Evolutionary conservation across 495 filamentous ascomycete genomes (phyloP).

Genomic region (Penicillium ucsense): DNA sequence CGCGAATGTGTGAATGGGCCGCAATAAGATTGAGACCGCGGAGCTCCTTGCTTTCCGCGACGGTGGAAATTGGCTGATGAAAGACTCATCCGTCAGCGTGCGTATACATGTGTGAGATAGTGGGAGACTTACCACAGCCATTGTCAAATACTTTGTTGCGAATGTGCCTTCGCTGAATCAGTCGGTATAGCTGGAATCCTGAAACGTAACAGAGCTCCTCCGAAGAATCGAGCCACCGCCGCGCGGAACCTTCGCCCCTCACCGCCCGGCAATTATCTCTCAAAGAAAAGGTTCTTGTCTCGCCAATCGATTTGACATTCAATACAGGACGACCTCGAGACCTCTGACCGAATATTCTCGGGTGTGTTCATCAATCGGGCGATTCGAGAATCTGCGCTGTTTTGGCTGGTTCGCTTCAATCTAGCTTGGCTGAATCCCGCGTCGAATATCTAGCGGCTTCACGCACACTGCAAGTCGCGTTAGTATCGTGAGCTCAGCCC

Average conservation of each 20-base stretch:
- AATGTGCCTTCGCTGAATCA: no score
- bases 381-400: no score
- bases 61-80: constrained; percentile 72
- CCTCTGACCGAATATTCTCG: no score
- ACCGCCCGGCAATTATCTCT: constrained; percentile 9
- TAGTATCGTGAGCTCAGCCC: neutral
- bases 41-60: constrained; percentile 89
- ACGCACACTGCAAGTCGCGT: neutral
- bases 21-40: constrained; percentile 92
- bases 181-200: neutral
- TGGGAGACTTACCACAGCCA: constrained; percentile 31
- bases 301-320: neutral
- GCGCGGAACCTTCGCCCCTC: constrained; percentile 4
- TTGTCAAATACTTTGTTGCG: constrained; percentile 4
- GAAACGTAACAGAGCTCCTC: constrained; percentile 7
- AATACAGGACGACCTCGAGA: no score
- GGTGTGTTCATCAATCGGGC: no score
- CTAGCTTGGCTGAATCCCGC: no score
- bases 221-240: constrained; percentile 8
- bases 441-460: neutral
- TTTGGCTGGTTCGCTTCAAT: no score
- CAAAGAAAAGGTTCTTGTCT: neutral
- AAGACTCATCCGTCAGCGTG: constrained; percentile 4
- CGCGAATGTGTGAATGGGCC: constrained; percentile 95
- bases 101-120: neutral